These are phyloP conservation scores for Bipolaris gigantea DNA, from an alignment of 2,329 filamentous ascomycete species.

Conservation along the genomic window DNA sequence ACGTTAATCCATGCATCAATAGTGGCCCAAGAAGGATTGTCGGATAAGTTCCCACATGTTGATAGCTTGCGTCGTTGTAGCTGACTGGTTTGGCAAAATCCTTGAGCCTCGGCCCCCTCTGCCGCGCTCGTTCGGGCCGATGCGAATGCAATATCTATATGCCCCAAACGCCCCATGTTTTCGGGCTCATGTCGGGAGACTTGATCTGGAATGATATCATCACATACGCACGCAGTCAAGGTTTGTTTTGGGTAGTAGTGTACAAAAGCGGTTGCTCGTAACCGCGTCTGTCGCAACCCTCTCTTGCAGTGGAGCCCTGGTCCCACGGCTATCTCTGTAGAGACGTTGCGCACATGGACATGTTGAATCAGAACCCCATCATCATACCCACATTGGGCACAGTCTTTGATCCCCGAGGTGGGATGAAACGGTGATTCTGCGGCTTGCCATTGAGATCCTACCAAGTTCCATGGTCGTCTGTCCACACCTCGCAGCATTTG, in stretches of 20 bases:
- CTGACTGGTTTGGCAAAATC: neutral
- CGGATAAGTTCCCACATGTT: conserved; percentile 1
- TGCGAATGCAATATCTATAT: neutral
- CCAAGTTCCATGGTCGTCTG: neutral
- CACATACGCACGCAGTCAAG: neutral
- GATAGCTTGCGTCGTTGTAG: neutral
- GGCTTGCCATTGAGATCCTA: neutral
- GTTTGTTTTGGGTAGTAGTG: neutral
- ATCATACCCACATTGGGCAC: no score
- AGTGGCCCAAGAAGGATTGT: no score
- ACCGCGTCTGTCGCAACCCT: neutral
- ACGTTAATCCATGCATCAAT: neutral
- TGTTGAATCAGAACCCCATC: no score
- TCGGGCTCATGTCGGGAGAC: neutral
- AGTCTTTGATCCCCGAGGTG: neutral
- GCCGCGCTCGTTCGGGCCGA: conserved; percentile 4
- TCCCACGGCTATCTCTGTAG: no score
- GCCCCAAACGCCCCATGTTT: neutral
- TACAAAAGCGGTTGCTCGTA: neutral
- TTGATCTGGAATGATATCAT: no score
- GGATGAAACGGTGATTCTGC: neutral
- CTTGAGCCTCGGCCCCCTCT: neutral
- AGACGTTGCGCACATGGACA: no score
- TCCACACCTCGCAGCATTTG: neutral
- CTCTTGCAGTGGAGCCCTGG: no score